phyloP scores from a whole-genome alignment of 208 protist species.

The Phytomonas francai region DNA sequence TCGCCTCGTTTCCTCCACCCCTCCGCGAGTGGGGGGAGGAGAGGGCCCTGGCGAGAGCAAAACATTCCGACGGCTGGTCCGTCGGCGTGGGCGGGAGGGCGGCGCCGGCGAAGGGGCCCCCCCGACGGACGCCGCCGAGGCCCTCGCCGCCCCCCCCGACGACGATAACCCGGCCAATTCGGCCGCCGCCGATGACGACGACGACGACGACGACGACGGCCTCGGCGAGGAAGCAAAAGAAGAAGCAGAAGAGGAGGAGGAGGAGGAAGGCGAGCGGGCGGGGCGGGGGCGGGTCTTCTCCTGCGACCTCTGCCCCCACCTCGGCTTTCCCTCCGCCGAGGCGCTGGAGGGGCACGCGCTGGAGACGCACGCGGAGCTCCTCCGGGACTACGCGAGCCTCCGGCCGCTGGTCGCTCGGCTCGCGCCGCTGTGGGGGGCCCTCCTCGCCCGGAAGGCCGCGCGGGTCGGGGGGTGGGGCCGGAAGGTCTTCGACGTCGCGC shows the following conservation, averaged over 20 bases:
- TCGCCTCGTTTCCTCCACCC: slow-evolving; percentile 10
- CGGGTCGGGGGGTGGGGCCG: slow-evolving; percentile 34
- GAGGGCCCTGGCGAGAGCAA: no score
- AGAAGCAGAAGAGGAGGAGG: slow-evolving; percentile 11
- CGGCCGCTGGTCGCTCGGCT: slow-evolving; percentile 37
- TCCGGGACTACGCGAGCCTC: slow-evolving; percentile 52
- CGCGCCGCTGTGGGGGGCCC: slow-evolving; percentile 32
- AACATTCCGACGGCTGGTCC: no score
- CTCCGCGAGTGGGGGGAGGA: no score
- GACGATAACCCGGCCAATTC: not conserved
- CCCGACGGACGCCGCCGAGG: not conserved
- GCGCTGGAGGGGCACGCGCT: slow-evolving; percentile 52
- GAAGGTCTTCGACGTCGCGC: slow-evolving; percentile 44
- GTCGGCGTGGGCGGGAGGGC: not conserved
- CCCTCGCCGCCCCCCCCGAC: not conserved
- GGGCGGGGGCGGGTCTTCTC: slow-evolving; percentile 26
- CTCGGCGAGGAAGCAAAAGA: not conserved
- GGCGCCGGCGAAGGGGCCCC: not conserved
- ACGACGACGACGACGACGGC: not conserved
- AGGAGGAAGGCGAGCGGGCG: not conserved
- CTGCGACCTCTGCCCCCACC: slow-evolving; percentile 68
- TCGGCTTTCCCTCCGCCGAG: slow-evolving; percentile 32
- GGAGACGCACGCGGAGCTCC: slow-evolving; percentile 28
- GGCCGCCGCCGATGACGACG: not conserved
- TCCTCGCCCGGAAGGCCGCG: slow-evolving; percentile 22